These are phyloP conservation scores for Cryptomeria japonica DNA, from an alignment of 75 land plant species.

Conservation along the genomic window DNA sequence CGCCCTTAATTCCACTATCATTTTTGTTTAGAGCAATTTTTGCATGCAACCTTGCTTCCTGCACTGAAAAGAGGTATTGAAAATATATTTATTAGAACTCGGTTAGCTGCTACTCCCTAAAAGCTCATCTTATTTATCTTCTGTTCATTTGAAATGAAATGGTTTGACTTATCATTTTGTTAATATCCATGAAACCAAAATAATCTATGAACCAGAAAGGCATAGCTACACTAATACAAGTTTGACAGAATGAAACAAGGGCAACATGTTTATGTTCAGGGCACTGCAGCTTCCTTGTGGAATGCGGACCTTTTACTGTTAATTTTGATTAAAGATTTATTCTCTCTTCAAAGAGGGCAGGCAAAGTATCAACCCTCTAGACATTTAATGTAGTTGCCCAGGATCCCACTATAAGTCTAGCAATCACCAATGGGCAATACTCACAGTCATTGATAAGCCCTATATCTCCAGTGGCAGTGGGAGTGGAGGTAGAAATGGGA, in stretches of 20 bases:
- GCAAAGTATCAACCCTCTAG: neutral
- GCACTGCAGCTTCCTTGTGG: neutral
- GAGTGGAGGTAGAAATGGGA: neutral
- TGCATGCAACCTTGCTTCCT: conserved; percentile 10
- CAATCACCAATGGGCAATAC: neutral
- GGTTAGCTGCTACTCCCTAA: neutral
- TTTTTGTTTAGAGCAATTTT: neutral
- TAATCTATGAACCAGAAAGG: neutral
- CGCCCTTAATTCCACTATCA: neutral
- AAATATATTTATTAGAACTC: neutral
- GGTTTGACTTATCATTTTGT: neutral
- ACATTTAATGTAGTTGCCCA: neutral
- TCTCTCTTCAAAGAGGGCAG: neutral
- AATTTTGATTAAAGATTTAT: neutral
- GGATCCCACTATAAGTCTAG: neutral
- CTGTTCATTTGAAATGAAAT: neutral
- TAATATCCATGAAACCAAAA: neutral
- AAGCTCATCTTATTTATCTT: neutral
- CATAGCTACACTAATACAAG: neutral
- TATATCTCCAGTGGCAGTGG: neutral
- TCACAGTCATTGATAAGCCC: conserved; percentile 10
- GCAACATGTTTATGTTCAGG: neutral
- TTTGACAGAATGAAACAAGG: neutral
- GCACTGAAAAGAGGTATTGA: neutral
- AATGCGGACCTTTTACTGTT: neutral